Evolutionary conservation across 1,139 yeast genomes (phyloP).

Genomic region (Meyerozyma athensensis): DNA sequence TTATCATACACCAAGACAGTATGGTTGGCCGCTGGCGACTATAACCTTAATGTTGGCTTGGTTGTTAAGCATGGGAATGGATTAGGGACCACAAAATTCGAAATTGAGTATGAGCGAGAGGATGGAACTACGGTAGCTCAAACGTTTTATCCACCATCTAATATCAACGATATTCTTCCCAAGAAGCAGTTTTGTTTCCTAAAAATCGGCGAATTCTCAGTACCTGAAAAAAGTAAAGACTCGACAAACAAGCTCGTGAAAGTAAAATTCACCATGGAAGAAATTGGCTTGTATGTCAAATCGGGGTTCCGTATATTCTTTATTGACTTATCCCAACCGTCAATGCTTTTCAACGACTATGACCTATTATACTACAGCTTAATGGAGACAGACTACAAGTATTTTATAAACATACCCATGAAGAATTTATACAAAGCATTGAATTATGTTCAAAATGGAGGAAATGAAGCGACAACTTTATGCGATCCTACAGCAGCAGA

Average conservation of each 20-base stretch:
- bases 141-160: slow-evolving; percentile 52
- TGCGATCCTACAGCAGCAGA: slow-evolving; percentile 2
- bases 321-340: slow-evolving; percentile 49
- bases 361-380: slow-evolving; percentile 40
- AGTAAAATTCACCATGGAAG: slow-evolving; percentile 52
- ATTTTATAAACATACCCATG: slow-evolving; percentile 39
- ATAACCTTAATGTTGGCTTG: slow-evolving; percentile 49
- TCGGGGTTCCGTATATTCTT: slow-evolving; percentile 55
- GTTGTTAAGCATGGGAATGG: slow-evolving; percentile 53
- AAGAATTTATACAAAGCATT: slow-evolving; percentile 42
- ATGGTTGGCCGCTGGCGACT: slow-evolving; percentile 49
- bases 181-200: slow-evolving; percentile 47
- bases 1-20: slow-evolving; percentile 44
- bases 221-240: slow-evolving; percentile 12
- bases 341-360: slow-evolving; percentile 39
- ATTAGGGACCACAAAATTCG: slow-evolving; percentile 56
- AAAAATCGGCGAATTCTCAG: slow-evolving; percentile 48
- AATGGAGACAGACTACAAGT: slow-evolving; percentile 37
- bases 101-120: slow-evolving; percentile 28
- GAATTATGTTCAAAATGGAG: slow-evolving; percentile 31
- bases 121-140: slow-evolving; percentile 21
- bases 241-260: slow-evolving; percentile 24
- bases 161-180: slow-evolving; percentile 55
- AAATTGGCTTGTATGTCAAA: slow-evolving; percentile 52
- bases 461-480: slow-evolving; percentile 10